phyloP scores from a whole-genome alignment of 345 rosid species.

The Adansonia digitata region DNA sequence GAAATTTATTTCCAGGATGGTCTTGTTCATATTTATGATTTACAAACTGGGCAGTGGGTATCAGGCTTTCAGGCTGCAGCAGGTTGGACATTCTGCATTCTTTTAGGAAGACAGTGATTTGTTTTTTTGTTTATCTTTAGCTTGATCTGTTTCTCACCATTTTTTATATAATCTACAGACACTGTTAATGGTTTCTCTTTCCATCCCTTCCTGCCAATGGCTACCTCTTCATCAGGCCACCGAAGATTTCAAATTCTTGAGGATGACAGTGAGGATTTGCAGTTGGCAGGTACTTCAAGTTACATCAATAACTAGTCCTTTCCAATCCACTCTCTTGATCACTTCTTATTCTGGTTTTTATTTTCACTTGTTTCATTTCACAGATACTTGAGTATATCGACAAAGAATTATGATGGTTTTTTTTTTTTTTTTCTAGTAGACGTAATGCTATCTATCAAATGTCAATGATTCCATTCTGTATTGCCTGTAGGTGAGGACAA shows the following conservation, averaged over 20 bases:
- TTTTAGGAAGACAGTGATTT: neutral
- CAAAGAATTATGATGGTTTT: neutral
- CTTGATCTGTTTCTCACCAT: slow-evolving; percentile 9
- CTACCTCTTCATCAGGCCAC: slow-evolving; percentile 92
- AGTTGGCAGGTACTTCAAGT: slow-evolving; percentile 38
- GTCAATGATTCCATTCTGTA: neutral
- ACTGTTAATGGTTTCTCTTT: slow-evolving; percentile 80
- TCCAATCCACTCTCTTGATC: neutral
- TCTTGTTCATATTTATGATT: slow-evolving; percentile 83
- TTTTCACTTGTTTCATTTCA: neutral
- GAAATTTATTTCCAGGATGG: slow-evolving; percentile 56
- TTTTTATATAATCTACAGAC: slow-evolving; percentile 38
- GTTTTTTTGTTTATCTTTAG: neutral
- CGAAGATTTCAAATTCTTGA: slow-evolving; percentile 63
- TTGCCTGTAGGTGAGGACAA: slow-evolving; percentile 49
- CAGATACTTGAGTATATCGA: neutral
- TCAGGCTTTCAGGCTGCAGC: slow-evolving; percentile 89
- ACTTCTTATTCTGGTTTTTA: neutral
- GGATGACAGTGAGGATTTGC: slow-evolving; percentile 34
- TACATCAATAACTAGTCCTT: slow-evolving; percentile 2
- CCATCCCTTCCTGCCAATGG: slow-evolving; percentile 91
- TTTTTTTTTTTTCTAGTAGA: neutral
- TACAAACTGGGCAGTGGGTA: slow-evolving; percentile 84
- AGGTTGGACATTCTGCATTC: slow-evolving; percentile 33
- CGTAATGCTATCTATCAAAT: neutral